These are phyloP conservation scores for Suillus variegatus DNA, from an alignment of 768 basidiomycete genomes.

Conservation along the genomic window DNA sequence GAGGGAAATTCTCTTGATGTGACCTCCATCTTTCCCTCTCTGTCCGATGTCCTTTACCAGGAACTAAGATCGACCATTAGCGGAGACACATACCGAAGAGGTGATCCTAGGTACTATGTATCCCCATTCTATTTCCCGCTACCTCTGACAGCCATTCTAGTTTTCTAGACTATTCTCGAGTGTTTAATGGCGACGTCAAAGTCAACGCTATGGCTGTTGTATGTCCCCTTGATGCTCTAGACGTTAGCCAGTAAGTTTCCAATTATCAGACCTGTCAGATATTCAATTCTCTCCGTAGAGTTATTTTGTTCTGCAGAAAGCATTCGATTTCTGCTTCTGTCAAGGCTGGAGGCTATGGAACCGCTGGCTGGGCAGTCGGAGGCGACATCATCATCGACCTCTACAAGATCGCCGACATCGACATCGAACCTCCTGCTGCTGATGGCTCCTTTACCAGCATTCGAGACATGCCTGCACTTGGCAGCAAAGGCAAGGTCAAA, in stretches of 20 bases:
- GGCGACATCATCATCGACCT: conserved; percentile 88
- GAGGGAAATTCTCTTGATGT: not conserved
- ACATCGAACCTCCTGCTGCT: conserved; percentile 60
- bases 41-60: conserved; percentile 36
- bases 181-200: conserved; percentile 81
- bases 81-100: conserved; percentile 47
- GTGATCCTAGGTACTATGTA: conserved; percentile 40
- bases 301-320: conserved; percentile 72
- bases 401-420: conserved; percentile 62
- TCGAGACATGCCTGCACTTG: conserved; percentile 49
- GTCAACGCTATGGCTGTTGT: conserved; percentile 62
- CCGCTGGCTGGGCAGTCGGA: conserved; percentile 84
- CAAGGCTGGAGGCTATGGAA: conserved; percentile 91
- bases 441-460: conserved; percentile 64
- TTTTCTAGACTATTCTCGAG: conserved; percentile 34
- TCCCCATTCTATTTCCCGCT: not conserved
- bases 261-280: conserved; percentile 3
- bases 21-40: conserved; percentile 4
- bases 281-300: conserved; percentile 38
- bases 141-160: conserved; percentile 15
- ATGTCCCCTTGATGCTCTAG: conserved; percentile 75
- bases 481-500: conserved; percentile 57
- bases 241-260: conserved; percentile 74
- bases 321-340: conserved; percentile 74
- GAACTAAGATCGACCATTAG: conserved; percentile 48